Percentiles rank a stretch among this genome's conserved stretches.
phyloP scores from a whole-genome alignment of 257 asterid species.

The Gentiana dahurica region DNA sequence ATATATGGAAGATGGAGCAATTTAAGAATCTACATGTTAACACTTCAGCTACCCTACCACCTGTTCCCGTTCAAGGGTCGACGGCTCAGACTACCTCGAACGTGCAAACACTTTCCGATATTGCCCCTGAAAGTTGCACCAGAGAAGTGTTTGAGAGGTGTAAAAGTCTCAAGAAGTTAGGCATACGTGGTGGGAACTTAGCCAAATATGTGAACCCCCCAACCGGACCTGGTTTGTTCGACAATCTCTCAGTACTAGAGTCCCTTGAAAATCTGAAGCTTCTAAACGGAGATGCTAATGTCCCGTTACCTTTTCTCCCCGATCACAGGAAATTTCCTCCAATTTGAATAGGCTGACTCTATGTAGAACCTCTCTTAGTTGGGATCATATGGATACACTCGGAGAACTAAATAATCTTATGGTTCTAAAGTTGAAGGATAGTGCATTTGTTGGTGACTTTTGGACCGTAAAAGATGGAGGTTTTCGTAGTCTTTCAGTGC shows the following conservation, averaged over 20 bases:
- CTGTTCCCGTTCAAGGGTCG: not conserved
- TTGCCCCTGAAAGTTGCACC: slow-evolving; percentile 50
- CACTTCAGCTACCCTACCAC: slow-evolving; percentile 6
- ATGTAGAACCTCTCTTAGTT: not conserved
- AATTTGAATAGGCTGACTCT: slow-evolving; percentile 1
- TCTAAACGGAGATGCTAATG: not conserved
- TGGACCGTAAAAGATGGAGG: not conserved
- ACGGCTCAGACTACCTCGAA: slow-evolving; percentile 19
- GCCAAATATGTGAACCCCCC: not conserved
- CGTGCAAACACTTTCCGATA: slow-evolving; percentile 41
- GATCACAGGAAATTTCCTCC: not conserved
- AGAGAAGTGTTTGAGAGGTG: slow-evolving; percentile 33
- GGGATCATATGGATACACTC: not conserved
- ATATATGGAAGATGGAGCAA: slow-evolving; percentile 5
- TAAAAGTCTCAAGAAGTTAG: slow-evolving; percentile 31
- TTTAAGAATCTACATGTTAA: slow-evolving; percentile 5
- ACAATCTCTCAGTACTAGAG: not conserved
- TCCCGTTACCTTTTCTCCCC: not conserved
- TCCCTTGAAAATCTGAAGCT: slow-evolving; percentile 8
- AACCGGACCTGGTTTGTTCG: not conserved
- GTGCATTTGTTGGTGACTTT: not conserved
- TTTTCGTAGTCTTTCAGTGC: not conserved
- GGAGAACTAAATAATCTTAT: not conserved
- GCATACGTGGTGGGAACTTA: slow-evolving; percentile 30
- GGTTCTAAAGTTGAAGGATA: slow-evolving; percentile 5